phyloP scores from a whole-genome alignment of 2,329 filamentous ascomycete species.

The Aspergillus sp. region DNA sequence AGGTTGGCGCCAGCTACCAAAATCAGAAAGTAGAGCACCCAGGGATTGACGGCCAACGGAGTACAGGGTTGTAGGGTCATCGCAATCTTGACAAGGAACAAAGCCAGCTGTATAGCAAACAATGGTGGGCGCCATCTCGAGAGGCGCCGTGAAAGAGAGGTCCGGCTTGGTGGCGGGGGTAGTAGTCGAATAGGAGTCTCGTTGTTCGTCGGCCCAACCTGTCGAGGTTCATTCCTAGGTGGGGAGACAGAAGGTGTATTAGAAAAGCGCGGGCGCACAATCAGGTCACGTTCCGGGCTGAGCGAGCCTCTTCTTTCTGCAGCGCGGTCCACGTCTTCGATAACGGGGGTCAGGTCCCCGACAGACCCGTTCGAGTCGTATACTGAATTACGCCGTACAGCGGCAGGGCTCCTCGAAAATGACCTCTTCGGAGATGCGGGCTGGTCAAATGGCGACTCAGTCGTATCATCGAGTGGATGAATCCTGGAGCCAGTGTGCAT shows the following conservation, averaged over 20 bases:
- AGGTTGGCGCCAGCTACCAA: conserved; percentile 67
- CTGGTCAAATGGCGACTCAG: conserved; percentile 24
- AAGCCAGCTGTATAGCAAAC: conserved; percentile 51
- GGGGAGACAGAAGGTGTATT: conserved; percentile 27
- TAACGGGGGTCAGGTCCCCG: conserved; percentile 16
- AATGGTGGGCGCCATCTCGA: conserved; percentile 33
- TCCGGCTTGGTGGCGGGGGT: conserved; percentile 40
- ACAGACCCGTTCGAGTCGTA: conserved; percentile 24
- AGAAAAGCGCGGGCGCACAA: conserved; percentile 32
- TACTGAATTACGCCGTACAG: conserved; percentile 26
- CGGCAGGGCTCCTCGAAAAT: conserved; percentile 19
- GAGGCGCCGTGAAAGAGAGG: conserved; percentile 21
- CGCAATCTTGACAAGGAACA: conserved; percentile 70
- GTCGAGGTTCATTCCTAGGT: conserved; percentile 12
- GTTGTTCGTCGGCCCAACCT: conserved; percentile 16
- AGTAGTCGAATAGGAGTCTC: conserved; percentile 33
- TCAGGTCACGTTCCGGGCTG: conserved; percentile 31
- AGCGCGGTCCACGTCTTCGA: conserved; percentile 11
- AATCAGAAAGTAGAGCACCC: conserved; percentile 67
- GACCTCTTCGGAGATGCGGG: conserved; percentile 30
- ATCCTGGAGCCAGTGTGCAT: conserved; percentile 36
- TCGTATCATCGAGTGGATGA: conserved; percentile 40
- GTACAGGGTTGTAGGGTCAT: conserved; percentile 68
- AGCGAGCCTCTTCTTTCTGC: conserved; percentile 20
- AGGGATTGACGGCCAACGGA: conserved; percentile 66